phyloP scores from a whole-genome alignment of 2,329 filamentous ascomycete species.

The Verticillium zaregamsianum region DNA sequence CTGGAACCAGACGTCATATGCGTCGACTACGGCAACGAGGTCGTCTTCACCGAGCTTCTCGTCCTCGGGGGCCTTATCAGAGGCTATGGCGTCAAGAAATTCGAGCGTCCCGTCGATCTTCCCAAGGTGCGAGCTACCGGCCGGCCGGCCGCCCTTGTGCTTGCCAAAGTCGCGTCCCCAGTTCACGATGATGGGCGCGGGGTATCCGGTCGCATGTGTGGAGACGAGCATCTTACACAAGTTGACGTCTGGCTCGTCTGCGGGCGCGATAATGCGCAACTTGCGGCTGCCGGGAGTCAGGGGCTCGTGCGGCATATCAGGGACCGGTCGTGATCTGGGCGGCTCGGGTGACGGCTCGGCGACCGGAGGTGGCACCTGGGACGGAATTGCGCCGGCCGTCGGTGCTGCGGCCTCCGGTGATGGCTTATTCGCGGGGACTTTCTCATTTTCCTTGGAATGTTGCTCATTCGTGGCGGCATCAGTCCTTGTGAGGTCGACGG shows the following conservation, averaged over 20 bases:
- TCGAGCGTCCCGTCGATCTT: slow-evolving; percentile 21
- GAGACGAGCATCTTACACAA: slow-evolving; percentile 28
- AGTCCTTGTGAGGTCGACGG: too few relatives aligned
- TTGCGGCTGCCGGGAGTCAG: slow-evolving; percentile 1
- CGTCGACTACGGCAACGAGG: slow-evolving; percentile 30
- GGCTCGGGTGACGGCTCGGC: too few relatives aligned
- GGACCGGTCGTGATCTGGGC: too few relatives aligned
- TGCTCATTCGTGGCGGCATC: too few relatives aligned
- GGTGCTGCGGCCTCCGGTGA: too few relatives aligned
- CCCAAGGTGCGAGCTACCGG: slow-evolving; percentile 20
- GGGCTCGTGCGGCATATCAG: too few relatives aligned
- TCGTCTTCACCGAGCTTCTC: slow-evolving; percentile 19
- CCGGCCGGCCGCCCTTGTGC: slow-evolving; percentile 7
- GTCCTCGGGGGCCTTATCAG: slow-evolving; percentile 4
- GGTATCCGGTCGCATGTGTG: slow-evolving; percentile 21
- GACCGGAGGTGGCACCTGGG: too few relatives aligned
- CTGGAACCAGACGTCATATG: slow-evolving; percentile 35
- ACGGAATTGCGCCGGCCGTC: too few relatives aligned
- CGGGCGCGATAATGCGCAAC: slow-evolving; percentile 22
- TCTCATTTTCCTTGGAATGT: too few relatives aligned
- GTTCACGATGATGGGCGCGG: slow-evolving; percentile 21
- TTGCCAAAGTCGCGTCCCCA: slow-evolving; percentile 15
- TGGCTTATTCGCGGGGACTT: too few relatives aligned
- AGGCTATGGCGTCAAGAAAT: slow-evolving; percentile 16
- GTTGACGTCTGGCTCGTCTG: slow-evolving; percentile 17